phyloP scores from a whole-genome alignment of 805 yeast species.

The Groenewaldozyma salmanticensis region DNA sequence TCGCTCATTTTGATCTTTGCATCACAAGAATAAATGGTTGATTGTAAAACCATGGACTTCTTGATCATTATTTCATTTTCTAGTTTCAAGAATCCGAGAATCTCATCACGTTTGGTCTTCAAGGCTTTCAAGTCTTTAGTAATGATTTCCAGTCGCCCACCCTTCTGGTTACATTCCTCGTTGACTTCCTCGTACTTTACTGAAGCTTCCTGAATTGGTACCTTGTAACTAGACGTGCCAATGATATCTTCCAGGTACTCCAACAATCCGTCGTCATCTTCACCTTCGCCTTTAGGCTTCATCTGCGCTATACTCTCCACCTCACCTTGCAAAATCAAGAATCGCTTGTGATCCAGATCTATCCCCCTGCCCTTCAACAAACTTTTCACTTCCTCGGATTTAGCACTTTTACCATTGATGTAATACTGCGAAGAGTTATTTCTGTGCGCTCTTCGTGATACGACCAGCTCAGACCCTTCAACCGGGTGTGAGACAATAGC shows the following conservation, averaged over 20 bases:
- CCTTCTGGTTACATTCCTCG: slow-evolving; percentile 72
- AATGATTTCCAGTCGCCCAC: slow-evolving; percentile 67
- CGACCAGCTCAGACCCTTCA: slow-evolving; percentile 50
- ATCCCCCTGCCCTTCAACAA: slow-evolving; percentile 74
- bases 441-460: slow-evolving; percentile 70
- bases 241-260: slow-evolving; percentile 96
- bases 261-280: slow-evolving; percentile 83
- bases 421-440: slow-evolving; percentile 72
- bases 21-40: slow-evolving; percentile 33
- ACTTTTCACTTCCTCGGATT: slow-evolving; percentile 68
- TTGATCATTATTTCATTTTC: slow-evolving; percentile 53
- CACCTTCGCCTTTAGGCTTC: slow-evolving; percentile 94
- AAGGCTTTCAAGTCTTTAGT: slow-evolving; percentile 59
- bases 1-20: slow-evolving; percentile 32
- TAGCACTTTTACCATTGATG: slow-evolving; percentile 59
- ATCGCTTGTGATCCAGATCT: slow-evolving; percentile 90
- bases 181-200: slow-evolving; percentile 61
- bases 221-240: slow-evolving; percentile 82
- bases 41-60: slow-evolving; percentile 48
- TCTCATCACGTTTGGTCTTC: slow-evolving; percentile 57
- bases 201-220: slow-evolving; percentile 56
- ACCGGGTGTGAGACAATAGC: slow-evolving; percentile 25
- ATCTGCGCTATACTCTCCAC: slow-evolving; percentile 97
- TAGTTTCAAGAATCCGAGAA: slow-evolving; percentile 50
- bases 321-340: slow-evolving; percentile 92